These are phyloP conservation scores for Umbelopsis sp. DNA, from an alignment of 192 early-diverging fungal species.

Conservation along the genomic window DNA sequence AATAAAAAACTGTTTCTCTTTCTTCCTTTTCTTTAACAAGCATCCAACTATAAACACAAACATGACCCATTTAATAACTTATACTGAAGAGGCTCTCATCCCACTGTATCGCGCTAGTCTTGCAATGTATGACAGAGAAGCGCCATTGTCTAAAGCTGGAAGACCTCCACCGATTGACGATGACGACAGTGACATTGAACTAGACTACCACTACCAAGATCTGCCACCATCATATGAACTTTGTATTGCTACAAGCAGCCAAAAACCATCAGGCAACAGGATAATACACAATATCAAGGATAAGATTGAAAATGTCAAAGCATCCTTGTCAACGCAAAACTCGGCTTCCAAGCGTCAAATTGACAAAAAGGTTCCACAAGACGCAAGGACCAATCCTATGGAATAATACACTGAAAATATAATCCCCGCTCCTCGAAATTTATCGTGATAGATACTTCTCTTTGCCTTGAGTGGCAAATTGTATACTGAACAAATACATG, in stretches of 20 bases:
- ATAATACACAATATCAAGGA: neutral
- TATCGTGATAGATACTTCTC: neutral
- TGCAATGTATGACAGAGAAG: neutral
- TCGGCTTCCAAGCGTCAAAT: neutral
- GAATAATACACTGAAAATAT: neutral
- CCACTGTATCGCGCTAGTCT: neutral
- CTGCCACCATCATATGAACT: neutral
- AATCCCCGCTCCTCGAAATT: too few species aligned
- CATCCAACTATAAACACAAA: neutral
- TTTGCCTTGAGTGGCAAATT: neutral
- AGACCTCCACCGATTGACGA: neutral
- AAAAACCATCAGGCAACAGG: neutral
- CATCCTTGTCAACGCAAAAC: neutral
- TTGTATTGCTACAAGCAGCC: neutral
- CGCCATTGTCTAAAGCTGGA: neutral
- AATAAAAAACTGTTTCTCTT: neutral
- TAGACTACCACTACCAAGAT: neutral
- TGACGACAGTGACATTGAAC: neutral
- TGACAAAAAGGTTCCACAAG: neutral
- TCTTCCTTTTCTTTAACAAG: neutral
- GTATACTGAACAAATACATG: neutral
- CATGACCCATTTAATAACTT: neutral
- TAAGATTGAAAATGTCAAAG: neutral
- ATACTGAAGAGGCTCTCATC: neutral
- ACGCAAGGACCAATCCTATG: constrained; percentile 13